A percentile compares a stretch with the other conserved stretches of the same genome.
phyloP scores from a whole-genome alignment of 2,329 filamentous ascomycete species.

The Ramularia endophylla region DNA sequence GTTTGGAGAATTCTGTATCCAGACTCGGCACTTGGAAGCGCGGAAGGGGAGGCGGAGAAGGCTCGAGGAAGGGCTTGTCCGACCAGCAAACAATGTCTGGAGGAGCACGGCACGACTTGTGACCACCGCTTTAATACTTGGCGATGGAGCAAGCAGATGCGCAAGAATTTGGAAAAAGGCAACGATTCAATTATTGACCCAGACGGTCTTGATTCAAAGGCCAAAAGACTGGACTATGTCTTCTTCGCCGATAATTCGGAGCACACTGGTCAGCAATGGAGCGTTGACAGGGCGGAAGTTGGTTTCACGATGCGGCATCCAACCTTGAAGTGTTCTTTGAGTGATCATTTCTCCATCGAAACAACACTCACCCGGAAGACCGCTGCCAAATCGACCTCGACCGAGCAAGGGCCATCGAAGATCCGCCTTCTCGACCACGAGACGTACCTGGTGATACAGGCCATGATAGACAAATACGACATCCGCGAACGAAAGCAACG shows the following conservation, averaged over 20 bases:
- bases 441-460: conserved; percentile 65
- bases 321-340: conserved; percentile 74
- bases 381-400: neutral
- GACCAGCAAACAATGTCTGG: conserved; percentile 69
- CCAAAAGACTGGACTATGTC: conserved; percentile 92
- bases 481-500: conserved; percentile 67
- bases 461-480: conserved; percentile 62
- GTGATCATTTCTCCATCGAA: conserved; percentile 91
- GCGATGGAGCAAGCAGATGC: conserved; percentile 73
- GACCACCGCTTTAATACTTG: conserved; percentile 86
- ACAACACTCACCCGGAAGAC: conserved; percentile 58
- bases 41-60: conserved; percentile 61
- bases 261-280: conserved; percentile 51
- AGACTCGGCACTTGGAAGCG: conserved; percentile 71
- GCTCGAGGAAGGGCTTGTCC: conserved; percentile 62
- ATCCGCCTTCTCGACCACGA: conserved; percentile 10
- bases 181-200: conserved; percentile 60
- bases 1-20: conserved; percentile 82
- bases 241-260: conserved; percentile 56
- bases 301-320: conserved; percentile 80
- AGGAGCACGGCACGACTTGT: conserved; percentile 79
- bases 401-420: neutral
- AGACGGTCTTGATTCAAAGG: conserved; percentile 61
- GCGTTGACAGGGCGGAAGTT: conserved; percentile 64
- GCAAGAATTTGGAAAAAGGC: conserved; percentile 61